phyloP scores from a whole-genome alignment of 192 early-diverging fungal species.

The Podila verticillata region DNA sequence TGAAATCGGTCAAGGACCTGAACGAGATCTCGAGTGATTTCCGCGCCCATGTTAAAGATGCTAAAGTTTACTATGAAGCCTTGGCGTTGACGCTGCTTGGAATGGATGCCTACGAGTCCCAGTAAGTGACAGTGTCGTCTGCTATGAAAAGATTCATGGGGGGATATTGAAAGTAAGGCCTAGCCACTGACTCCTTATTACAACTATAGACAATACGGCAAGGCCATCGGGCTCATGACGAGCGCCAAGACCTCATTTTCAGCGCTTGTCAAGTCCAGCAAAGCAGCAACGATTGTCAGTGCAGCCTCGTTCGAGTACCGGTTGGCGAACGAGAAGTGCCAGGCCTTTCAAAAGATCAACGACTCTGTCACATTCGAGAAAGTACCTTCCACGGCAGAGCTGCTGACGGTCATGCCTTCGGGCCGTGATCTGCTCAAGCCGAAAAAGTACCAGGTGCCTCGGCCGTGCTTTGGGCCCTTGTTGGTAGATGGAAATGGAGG shows the following conservation, averaged over 20 bases:
- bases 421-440: conserved; percentile 58
- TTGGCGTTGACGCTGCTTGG: conserved; percentile 63
- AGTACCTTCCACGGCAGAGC: conserved; percentile 56
- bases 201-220: conserved; percentile 56
- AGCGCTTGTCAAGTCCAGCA: conserved; percentile 55
- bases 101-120: conserved; percentile 65
- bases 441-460: conserved; percentile 56
- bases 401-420: conserved; percentile 61
- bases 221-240: conserved; percentile 64
- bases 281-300: conserved; percentile 52
- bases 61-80: conserved; percentile 53
- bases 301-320: conserved; percentile 60
- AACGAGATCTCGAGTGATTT: conserved; percentile 65
- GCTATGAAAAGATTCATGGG: too few species aligned
- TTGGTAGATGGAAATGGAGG: conserved; percentile 7
- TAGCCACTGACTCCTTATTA: background rate
- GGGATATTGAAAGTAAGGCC: background rate
- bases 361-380: conserved; percentile 66
- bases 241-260: conserved; percentile 56
- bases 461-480: conserved; percentile 52
- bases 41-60: conserved; percentile 62
- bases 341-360: conserved; percentile 58
- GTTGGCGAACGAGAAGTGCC: conserved; percentile 52
- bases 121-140: conserved; percentile 45
- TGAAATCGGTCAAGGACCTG: conserved; percentile 60